Percentiles rank a stretch among this genome's conserved stretches.
Conservation (phyloP, 2,329 filamentous ascomycete genomes). For the Cladosporium sp. region DNA sequence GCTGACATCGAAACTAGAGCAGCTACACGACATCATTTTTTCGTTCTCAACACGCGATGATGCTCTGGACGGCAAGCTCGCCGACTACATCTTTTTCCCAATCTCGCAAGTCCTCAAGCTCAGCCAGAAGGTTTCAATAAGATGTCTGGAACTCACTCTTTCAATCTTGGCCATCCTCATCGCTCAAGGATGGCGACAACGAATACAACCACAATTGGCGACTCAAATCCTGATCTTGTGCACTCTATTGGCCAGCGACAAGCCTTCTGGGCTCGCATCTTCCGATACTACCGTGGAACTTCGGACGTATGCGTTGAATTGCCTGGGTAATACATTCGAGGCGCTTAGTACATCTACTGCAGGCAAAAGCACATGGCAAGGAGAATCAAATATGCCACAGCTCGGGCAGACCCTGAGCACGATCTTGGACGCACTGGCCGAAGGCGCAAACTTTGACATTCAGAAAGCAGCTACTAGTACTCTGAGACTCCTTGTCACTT, state of each 20-base stretch:
- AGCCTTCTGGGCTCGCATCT: slow-evolving; percentile 57
- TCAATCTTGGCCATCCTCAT: slow-evolving; percentile 75
- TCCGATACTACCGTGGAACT: slow-evolving; percentile 71
- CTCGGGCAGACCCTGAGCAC: slow-evolving; percentile 81
- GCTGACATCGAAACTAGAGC: slow-evolving; percentile 50
- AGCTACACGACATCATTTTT: slow-evolving; percentile 45
- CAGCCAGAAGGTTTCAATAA: slow-evolving; percentile 69
- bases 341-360: slow-evolving; percentile 52
- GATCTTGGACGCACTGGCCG: slow-evolving; percentile 70
- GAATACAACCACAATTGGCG: slow-evolving; percentile 69
- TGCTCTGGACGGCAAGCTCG: slow-evolving; percentile 73
- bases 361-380: slow-evolving; percentile 53
- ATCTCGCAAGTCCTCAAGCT: slow-evolving; percentile 81
- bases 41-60: slow-evolving; percentile 33
- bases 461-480: slow-evolving; percentile 70
- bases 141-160: slow-evolving; percentile 72
- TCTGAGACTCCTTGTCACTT: slow-evolving; percentile 61
- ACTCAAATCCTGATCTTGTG: slow-evolving; percentile 85
- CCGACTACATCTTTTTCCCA: slow-evolving; percentile 94
- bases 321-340: slow-evolving; percentile 66
- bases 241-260: slow-evolving; percentile 75
- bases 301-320: slow-evolving; percentile 67
- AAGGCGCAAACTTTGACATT: slow-evolving; percentile 64
- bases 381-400: slow-evolving; percentile 66
- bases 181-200: slow-evolving; percentile 73